phyloP scores from a whole-genome alignment of 2,329 filamentous ascomycete species.

The Phyllosticta ampelicida region DNA sequence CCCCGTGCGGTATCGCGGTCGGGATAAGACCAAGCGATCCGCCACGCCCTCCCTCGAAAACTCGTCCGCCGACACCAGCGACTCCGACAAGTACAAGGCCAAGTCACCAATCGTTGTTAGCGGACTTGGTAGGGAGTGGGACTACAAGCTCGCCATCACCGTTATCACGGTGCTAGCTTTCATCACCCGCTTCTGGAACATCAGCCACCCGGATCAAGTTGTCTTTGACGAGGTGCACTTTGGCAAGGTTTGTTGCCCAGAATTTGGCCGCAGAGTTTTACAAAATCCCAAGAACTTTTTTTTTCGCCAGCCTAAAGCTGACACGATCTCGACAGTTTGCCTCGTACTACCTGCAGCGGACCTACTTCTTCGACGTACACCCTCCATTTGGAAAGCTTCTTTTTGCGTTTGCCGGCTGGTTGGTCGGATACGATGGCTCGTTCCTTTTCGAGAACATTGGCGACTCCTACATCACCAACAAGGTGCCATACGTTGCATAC shows the following conservation, averaged over 20 bases:
- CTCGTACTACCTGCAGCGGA: conserved; percentile 80
- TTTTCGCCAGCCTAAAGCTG: background rate
- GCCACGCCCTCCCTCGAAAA: conserved; percentile 25
- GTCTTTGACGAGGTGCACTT: conserved; percentile 99
- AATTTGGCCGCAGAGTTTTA: background rate
- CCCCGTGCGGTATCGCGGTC: conserved; percentile 25
- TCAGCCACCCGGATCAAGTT: conserved; percentile 89
- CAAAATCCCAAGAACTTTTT: background rate
- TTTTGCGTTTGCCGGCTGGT: conserved; percentile 93
- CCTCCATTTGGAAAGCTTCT: conserved; percentile 97
- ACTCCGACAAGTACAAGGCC: conserved; percentile 19
- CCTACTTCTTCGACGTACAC: conserved; percentile 99
- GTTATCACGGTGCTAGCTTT: conserved; percentile 79
- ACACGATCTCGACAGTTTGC: conserved; percentile 31
- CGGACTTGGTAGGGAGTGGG: conserved; percentile 53
- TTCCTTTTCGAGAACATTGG: conserved; percentile 99
- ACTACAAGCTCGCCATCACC: conserved; percentile 69
- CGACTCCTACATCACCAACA: conserved; percentile 94
- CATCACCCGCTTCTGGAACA: conserved; percentile 88
- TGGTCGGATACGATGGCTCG: conserved; percentile 91
- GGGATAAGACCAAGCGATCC: conserved; percentile 29
- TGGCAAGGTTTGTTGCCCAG: conserved; percentile 66
- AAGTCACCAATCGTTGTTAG: conserved; percentile 22
- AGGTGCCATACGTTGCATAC: conserved; percentile 94
- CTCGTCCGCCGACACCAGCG: background rate